Evolutionary conservation across 164 flowering plant genomes (phyloP).

Genomic region (Vitis riparia): DNA sequence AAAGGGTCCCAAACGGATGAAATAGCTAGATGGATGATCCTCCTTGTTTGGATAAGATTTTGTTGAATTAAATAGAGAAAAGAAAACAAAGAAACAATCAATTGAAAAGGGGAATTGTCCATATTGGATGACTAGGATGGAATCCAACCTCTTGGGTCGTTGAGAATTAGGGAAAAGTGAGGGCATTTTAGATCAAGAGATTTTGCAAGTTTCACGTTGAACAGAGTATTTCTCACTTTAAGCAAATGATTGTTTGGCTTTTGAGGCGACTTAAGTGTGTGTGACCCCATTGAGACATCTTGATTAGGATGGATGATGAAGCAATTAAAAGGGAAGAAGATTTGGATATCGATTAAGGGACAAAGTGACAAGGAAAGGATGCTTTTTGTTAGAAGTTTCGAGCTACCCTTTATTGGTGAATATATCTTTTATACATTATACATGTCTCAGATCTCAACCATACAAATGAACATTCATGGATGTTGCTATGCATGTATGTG

Average conservation of each 20-base stretch:
- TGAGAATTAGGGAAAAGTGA: neutral
- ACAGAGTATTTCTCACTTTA: neutral
- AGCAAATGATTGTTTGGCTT: neutral
- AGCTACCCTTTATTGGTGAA: too few relatives aligned
- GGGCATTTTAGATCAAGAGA: neutral
- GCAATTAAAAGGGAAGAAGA: neutral
- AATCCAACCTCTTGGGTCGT: too few relatives aligned
- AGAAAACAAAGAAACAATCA: too few relatives aligned
- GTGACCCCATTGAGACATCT: neutral
- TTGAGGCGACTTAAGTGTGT: neutral
- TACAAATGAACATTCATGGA: neutral
- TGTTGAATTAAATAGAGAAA: too few relatives aligned
- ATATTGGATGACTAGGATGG: too few relatives aligned
- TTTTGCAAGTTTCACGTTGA: neutral
- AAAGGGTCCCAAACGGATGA: too few relatives aligned
- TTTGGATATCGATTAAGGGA: slow-evolving; percentile 1
- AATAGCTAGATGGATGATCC: too few relatives aligned
- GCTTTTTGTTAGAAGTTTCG: too few relatives aligned
- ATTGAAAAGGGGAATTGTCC: too few relatives aligned
- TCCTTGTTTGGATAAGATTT: too few relatives aligned
- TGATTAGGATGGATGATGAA: neutral
- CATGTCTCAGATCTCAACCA: neutral
- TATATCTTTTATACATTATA: too few relatives aligned
- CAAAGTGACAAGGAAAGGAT: neutral
- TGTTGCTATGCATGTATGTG: neutral